Evolutionary conservation across 2,329 filamentous ascomycete genomes (phyloP).

Genomic region (Colletotrichum scovillei): DNA sequence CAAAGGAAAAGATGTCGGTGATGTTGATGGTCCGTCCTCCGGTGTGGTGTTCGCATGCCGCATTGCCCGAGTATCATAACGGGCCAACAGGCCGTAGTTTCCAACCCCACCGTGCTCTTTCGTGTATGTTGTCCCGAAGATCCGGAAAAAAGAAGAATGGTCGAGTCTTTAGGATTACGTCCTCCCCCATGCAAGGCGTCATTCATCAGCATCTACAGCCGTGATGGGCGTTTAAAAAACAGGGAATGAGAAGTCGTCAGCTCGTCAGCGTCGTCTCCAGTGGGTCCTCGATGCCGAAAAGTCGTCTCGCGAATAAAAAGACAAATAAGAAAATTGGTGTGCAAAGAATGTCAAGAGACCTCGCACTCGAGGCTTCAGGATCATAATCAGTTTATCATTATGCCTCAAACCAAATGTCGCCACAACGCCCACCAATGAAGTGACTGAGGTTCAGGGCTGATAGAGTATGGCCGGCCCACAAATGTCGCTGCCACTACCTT

Average conservation of each 20-base stretch:
- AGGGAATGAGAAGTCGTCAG: conserved; percentile 50
- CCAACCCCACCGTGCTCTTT: conserved; percentile 20
- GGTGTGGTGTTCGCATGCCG: conserved; percentile 3
- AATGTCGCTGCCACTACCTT: conserved; percentile 44
- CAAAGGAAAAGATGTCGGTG: conserved; percentile 32
- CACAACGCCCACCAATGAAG: conserved; percentile 28
- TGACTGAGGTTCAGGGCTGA: conserved; percentile 16
- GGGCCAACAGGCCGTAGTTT: conserved; percentile 9
- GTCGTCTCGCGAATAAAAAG: conserved; percentile 45
- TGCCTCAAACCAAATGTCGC: conserved; percentile 24
- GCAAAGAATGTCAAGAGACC: conserved; percentile 33
- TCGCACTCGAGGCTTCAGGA: conserved; percentile 7
- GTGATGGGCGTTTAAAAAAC: conserved; percentile 46
- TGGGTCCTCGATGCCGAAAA: conserved; percentile 42
- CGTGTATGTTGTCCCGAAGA: conserved; percentile 30
- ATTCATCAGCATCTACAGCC: conserved; percentile 58
- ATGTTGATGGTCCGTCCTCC: conserved; percentile 24
- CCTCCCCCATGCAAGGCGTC: conserved; percentile 54
- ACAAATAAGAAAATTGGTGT: conserved; percentile 34
- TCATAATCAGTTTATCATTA: conserved; percentile 25
- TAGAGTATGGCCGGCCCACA: background rate
- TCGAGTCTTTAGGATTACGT: conserved; percentile 38
- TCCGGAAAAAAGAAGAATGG: conserved; percentile 31
- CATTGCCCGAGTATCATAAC: conserved; percentile 32
- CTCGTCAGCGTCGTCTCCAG: conserved; percentile 49